A percentile compares a stretch with the other conserved stretches of the same genome.
Conservation (phyloP, 1,139 yeast species). For the Scheffersomyces quercinus region DNA sequence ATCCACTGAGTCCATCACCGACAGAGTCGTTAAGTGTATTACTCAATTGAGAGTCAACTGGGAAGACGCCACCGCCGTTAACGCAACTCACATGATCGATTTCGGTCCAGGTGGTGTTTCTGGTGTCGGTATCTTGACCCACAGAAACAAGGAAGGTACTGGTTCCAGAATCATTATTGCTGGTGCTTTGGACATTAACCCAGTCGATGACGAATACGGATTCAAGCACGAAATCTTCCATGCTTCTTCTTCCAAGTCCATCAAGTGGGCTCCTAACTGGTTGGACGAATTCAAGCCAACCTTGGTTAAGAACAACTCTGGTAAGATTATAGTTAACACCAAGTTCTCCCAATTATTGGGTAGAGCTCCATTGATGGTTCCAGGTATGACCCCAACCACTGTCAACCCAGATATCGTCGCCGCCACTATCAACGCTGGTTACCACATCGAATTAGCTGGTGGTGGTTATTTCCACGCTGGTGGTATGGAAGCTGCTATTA, state of each 20-base stretch:
- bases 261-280: conserved; percentile 91
- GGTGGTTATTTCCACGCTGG: conserved; percentile 90
- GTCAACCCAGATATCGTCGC: conserved; percentile 92
- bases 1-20: conserved; percentile 40
- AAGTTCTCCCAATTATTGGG: conserved; percentile 91
- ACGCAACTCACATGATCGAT: conserved; percentile 86
- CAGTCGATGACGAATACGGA: conserved; percentile 80
- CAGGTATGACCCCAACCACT: conserved; percentile 99
- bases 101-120: conserved; percentile 99
- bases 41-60: conserved; percentile 90
- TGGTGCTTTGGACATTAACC: conserved; percentile 73
- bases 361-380: conserved; percentile 94
- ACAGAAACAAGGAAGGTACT: conserved; percentile 97
- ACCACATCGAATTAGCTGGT: conserved; percentile 96
- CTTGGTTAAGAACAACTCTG: conserved; percentile 69
- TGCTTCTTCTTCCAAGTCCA: conserved; percentile 52
- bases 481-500: conserved; percentile 73
- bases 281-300: conserved; percentile 83
- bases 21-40: conserved; percentile 76
- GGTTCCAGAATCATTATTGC: conserved; percentile 94
- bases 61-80: conserved; percentile 84
- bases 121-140: conserved; percentile 94
- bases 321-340: conserved; percentile 85
- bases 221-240: conserved; percentile 94
- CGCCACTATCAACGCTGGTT: conserved; percentile 93